Evolutionary conservation across 495 filamentous ascomycete species (phyloP).

Genomic region (Acidiella bohemica): DNA sequence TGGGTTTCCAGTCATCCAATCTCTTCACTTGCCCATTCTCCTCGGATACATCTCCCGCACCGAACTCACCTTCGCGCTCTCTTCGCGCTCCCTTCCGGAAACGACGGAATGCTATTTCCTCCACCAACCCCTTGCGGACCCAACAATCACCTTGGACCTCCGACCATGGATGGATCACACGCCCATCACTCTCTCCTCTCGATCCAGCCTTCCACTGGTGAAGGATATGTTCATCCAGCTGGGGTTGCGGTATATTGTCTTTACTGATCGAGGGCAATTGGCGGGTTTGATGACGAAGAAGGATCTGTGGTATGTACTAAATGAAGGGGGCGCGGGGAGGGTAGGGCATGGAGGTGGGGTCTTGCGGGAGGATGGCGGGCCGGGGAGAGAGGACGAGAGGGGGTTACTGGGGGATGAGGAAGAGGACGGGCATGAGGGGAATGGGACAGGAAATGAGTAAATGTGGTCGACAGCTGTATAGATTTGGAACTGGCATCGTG

Average conservation of each 20-base stretch:
- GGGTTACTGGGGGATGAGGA: conserved; percentile 11
- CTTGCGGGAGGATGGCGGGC: conserved; percentile 13
- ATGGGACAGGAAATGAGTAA: background rate
- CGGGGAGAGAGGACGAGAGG: conserved; percentile 14
- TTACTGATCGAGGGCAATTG: conserved; percentile 65
- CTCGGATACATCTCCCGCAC: conserved; percentile 90
- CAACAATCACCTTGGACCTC: conserved; percentile 66
- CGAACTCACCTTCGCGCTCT: conserved; percentile 71
- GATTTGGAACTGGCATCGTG: too few relatives aligned
- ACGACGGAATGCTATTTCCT: conserved; percentile 77
- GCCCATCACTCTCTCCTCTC: conserved; percentile 72
- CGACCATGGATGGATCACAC: conserved; percentile 98
- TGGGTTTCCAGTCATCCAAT: conserved; percentile 81
- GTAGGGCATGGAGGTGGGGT: conserved; percentile 11
- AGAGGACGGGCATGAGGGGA: background rate
- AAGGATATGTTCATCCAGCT: conserved; percentile 87
- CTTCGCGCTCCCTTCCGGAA: conserved; percentile 43
- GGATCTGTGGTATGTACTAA: conserved; percentile 89
- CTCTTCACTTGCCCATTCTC: conserved; percentile 57
- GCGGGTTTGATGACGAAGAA: conserved; percentile 91
- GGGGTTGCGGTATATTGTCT: conserved; percentile 80
- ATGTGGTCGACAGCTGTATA: too few relatives aligned
- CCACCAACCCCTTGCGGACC: conserved; percentile 69
- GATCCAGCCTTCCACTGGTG: conserved; percentile 62
- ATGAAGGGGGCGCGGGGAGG: conserved; percentile 53